Base-by-base conservation (phyloP, 805 yeast species). In the Yarrowia sp. region DNA sequence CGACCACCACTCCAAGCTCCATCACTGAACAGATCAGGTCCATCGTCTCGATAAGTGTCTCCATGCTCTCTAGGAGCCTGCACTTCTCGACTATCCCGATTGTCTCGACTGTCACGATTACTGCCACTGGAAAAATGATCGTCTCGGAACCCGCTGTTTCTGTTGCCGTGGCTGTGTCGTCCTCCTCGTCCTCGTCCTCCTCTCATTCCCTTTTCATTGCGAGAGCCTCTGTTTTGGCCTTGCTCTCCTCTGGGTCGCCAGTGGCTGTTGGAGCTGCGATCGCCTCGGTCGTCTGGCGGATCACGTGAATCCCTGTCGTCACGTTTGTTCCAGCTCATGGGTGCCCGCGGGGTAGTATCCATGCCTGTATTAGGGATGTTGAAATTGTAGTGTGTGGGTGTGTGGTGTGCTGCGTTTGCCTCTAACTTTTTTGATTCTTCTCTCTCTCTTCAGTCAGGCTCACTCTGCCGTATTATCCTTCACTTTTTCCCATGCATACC, bases 281-380 rank as follows among this genome's bases (percentile, higher is more conserved):
- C 63, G 16, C 32, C 32, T 26, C 63, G 63, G 48, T 53, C 59
- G n/a, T 56, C 63, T 10, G 48, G 36, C 2, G 46, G 32, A 12
- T 56, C 48, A 8, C 63, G 5, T 2, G 46, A 5, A 15, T 40
- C 48, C 63, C 48, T 22, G 38, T 56, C 63, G 40, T 56, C 63
- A 15, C 63, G 63, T 22, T 56, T 56, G 38, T n/a, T 42, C 63
- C 63, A 56, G 9, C 63, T 56, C 63, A 56, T 56, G 46, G 63
- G 63, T 22, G 46, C 48, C 38, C 63, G 46, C n/a, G 63, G 63
- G 36, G 63, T 42, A 10, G 63, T n/a, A 26, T 56, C 63, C 63
- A 56, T 56, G 48, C 26, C 42, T 22, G 15, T 48, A 7, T 9
- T 22, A 48, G 22, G 15, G 48, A 16, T 19, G 61, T 15, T 15